Conservation (phyloP, 768 basidiomycete species). For the Pleurotus tuoliensis region DNA sequence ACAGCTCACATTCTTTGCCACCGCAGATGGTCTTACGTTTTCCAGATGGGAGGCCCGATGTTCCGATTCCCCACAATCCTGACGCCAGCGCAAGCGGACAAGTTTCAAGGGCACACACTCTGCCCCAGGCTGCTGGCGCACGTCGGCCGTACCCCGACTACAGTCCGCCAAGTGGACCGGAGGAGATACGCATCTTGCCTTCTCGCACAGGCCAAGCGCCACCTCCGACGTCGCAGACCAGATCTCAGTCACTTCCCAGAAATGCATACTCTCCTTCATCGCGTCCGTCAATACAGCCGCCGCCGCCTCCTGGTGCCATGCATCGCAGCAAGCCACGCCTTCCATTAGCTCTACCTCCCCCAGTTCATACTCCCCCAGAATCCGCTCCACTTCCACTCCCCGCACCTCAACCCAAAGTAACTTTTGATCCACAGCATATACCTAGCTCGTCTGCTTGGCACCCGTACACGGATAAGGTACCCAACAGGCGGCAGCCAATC, state of each 20-base stretch:
- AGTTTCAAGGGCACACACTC: conserved; percentile 25
- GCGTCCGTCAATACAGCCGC: conserved; percentile 19
- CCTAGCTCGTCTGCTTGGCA: conserved; percentile 31
- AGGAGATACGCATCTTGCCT: conserved; percentile 62
- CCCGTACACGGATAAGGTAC: conserved; percentile 17
- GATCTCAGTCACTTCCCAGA: conserved; percentile 46
- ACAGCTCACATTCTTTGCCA: conserved; percentile 51
- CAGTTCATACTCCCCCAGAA: conserved; percentile 26
- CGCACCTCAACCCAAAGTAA: conserved; percentile 36
- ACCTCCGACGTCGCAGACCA: conserved; percentile 31
- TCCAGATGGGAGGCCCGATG: conserved; percentile 58
- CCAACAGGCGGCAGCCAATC: conserved; percentile 17
- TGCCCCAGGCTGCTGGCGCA: conserved; percentile 25
- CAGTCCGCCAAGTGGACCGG: conserved; percentile 36
- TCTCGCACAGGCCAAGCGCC: conserved; percentile 37
- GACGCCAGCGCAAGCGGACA: conserved; percentile 18
- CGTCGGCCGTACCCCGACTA: conserved; percentile 24
- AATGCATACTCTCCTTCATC: conserved; percentile 25
- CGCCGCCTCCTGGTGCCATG: conserved; percentile 23
- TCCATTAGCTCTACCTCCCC: conserved; percentile 23
- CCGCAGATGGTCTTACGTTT: conserved; percentile 73
- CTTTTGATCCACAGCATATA: conserved; percentile 28
- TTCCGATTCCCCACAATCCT: conserved; percentile 50
- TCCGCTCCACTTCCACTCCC: conserved; percentile 19
- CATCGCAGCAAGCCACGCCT: conserved; percentile 13